phyloP scores from a whole-genome alignment of 2,329 filamentous ascomycete genomes.

The Chrysoporthe deuterocubensis region DNA sequence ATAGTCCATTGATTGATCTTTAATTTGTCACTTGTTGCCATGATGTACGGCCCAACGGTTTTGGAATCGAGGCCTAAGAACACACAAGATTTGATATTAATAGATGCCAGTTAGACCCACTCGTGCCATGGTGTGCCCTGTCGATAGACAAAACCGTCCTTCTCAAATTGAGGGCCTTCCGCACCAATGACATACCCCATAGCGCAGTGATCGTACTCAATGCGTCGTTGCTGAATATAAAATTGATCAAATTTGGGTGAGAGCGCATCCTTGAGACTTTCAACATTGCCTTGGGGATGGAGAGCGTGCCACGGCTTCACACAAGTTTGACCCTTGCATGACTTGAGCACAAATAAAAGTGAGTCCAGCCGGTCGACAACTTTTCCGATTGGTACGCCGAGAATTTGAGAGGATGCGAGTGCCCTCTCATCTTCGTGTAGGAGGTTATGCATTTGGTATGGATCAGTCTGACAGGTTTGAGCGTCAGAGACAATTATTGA shows the following conservation, averaged over 20 bases:
- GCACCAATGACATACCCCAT: constrained; percentile 22
- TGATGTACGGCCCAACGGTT: background rate
- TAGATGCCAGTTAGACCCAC: constrained; percentile 13
- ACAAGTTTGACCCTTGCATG: constrained; percentile 30
- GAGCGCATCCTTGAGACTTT: constrained; percentile 30
- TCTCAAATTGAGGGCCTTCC: constrained; percentile 20
- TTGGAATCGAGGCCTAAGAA: background rate
- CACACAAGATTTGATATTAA: too few species aligned
- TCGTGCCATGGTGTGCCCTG: constrained; percentile 23
- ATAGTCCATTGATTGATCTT: background rate
- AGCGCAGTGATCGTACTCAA: constrained; percentile 31
- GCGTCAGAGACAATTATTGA: background rate
- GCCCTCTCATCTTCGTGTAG: background rate
- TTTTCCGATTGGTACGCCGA: constrained; percentile 1
- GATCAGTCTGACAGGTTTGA: constrained; percentile 17
- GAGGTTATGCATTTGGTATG: constrained; percentile 25
- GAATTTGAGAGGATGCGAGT: constrained; percentile 29
- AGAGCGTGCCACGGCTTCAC: constrained; percentile 30
- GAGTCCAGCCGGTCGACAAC: constrained; percentile 31
- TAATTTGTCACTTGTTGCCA: background rate
- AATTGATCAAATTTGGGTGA: constrained; percentile 30
- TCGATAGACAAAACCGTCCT: constrained; percentile 17
- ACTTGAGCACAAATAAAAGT: constrained; percentile 31
- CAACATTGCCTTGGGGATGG: constrained; percentile 22
- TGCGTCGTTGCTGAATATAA: constrained; percentile 29